Conservation (phyloP, 179 eudicot species). For the Silene coronaria region DNA sequence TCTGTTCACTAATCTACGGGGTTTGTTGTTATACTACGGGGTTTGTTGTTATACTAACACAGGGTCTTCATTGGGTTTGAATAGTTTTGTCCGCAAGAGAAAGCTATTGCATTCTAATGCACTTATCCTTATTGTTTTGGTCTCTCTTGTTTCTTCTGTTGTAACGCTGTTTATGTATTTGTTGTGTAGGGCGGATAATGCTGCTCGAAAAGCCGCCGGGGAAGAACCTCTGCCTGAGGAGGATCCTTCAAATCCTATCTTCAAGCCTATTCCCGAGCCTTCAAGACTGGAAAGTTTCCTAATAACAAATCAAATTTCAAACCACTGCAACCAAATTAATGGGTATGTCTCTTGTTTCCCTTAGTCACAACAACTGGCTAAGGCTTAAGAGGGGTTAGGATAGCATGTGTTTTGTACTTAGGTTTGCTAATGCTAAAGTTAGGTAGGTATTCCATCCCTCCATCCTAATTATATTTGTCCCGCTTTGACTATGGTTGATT, state of each 20-base stretch:
- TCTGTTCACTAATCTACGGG: no score
- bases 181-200: conserved; percentile 63
- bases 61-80: not conserved
- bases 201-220: conserved; percentile 79
- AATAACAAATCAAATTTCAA: conserved; percentile 80
- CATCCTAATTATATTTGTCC: no score
- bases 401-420: not conserved
- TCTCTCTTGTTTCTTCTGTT: not conserved
- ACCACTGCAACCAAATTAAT: conserved; percentile 90
- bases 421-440: not conserved
- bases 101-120: not conserved
- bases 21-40: not conserved
- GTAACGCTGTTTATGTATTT: not conserved
- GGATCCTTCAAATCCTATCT: conserved; percentile 76
- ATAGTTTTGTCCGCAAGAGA: not conserved
- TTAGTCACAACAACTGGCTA: not conserved
- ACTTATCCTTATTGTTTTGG: not conserved
- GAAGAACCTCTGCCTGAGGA: conserved; percentile 95
- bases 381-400: not conserved
- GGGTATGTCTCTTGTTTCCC: conserved; percentile 47
- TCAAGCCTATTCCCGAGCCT: conserved; percentile 82
- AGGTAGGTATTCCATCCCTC: no score
- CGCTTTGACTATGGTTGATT: no score
- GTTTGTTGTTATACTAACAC: not conserved
- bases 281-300: conserved; percentile 84